phyloP scores from a whole-genome alignment of 192 early-diverging fungal species.

The Obelidium mucronatum region DNA sequence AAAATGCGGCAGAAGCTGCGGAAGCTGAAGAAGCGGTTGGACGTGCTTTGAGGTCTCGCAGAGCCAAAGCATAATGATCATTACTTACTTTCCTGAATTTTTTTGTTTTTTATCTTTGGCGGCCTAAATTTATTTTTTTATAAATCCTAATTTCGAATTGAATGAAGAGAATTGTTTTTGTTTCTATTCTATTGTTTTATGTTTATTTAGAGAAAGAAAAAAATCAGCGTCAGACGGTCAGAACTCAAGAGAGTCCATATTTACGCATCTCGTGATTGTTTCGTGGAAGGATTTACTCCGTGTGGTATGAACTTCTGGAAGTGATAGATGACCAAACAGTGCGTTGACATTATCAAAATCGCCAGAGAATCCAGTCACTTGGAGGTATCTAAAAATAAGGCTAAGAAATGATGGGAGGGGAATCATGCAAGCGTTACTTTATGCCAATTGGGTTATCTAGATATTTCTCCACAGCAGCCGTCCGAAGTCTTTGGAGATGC shows the following conservation, averaged over 20 bases:
- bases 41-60: conserved; percentile 7
- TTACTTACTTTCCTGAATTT: not conserved
- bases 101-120: not conserved
- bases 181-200: not conserved
- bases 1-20: conserved; percentile 13
- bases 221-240: not conserved
- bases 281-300: conserved; percentile 28
- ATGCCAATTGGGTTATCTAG: conserved; percentile 24
- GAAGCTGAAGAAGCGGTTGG: conserved; percentile 3
- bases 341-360: not conserved
- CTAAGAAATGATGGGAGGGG: not conserved
- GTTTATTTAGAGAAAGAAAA: not conserved
- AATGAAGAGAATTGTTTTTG: not conserved
- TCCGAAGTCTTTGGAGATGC: conserved; percentile 5
- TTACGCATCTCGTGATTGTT: conserved; percentile 12
- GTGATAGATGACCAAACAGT: conserved; percentile 20
- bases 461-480: conserved; percentile 14
- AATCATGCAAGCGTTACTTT: not conserved
- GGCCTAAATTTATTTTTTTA: conserved; percentile 1
- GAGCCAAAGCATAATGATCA: not conserved
- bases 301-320: conserved; percentile 32
- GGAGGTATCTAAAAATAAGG: conserved; percentile 18
- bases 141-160: not conserved
- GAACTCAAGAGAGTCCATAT: conserved; percentile 16
- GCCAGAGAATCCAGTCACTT: conserved; percentile 17